Evolutionary conservation across 768 basidiomycete genomes (phyloP).

Genomic region (Russula earlei): DNA sequence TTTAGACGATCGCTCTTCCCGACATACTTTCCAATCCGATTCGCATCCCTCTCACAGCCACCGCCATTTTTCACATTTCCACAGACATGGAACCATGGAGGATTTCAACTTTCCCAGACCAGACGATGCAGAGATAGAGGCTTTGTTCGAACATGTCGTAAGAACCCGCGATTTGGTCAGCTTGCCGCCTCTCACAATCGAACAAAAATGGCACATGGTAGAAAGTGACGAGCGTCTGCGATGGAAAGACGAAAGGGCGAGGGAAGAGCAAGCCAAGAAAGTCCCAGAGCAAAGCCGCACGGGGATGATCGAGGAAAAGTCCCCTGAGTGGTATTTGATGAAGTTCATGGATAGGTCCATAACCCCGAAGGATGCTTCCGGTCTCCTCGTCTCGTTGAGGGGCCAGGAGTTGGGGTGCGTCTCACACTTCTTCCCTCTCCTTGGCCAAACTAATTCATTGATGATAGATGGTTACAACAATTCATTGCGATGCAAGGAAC

Average conservation of each 20-base stretch:
- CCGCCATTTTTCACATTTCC: constrained; percentile 28
- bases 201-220: constrained; percentile 91
- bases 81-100: constrained; percentile 35
- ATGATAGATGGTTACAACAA: constrained; percentile 62
- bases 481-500: constrained; percentile 76
- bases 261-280: constrained; percentile 51
- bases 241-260: constrained; percentile 63
- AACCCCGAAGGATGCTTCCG: constrained; percentile 68
- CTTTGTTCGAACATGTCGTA: constrained; percentile 69
- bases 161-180: constrained; percentile 57
- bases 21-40: constrained; percentile 49
- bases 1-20: constrained; percentile 54
- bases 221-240: constrained; percentile 72
- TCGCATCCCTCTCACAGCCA: constrained; percentile 47
- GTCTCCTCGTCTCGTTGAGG: constrained; percentile 67
- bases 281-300: constrained; percentile 51
- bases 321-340: constrained; percentile 89
- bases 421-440: not conserved
- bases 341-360: constrained; percentile 84
- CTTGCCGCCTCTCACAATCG: constrained; percentile 50
- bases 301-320: constrained; percentile 47
- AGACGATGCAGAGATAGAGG: constrained; percentile 63
- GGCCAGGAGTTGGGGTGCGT: constrained; percentile 72
- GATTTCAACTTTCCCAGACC: constrained; percentile 75
- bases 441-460: not conserved